Conservation (phyloP, 805 yeast species). For the Nakazawaea wickerhamii region DNA sequence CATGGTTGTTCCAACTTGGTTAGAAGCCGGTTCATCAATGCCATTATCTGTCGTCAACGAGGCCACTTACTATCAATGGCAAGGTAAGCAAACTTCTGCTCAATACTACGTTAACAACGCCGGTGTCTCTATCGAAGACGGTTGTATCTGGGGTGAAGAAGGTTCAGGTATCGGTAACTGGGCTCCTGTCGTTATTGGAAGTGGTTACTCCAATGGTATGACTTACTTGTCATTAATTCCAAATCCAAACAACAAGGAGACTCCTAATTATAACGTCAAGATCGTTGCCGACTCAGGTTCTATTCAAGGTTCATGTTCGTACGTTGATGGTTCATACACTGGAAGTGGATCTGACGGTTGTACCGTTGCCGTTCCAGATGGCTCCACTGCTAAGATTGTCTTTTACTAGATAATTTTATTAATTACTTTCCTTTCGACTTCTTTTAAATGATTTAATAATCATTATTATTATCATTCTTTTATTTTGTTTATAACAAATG, state of each 20-base stretch:
- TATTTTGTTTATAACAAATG: too few species aligned
- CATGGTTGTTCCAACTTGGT: constrained; percentile 92
- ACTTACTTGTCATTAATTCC: constrained; percentile 89
- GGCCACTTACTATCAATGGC: constrained; percentile 65
- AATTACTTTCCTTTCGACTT: neutral
- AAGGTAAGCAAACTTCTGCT: constrained; percentile 59
- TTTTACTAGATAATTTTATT: constrained; percentile 19
- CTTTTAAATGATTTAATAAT: neutral
- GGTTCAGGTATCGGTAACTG: constrained; percentile 72
- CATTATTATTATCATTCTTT: neutral
- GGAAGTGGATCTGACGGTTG: constrained; percentile 73
- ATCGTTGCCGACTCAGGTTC: constrained; percentile 32
- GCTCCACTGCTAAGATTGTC: constrained; percentile 28
- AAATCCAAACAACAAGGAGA: constrained; percentile 78
- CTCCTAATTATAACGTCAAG: constrained; percentile 53
- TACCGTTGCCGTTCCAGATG: constrained; percentile 48
- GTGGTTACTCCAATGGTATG: constrained; percentile 70
- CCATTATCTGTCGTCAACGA: constrained; percentile 79
- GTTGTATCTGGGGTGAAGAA: constrained; percentile 65
- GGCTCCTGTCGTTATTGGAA: constrained; percentile 96
- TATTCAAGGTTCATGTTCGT: constrained; percentile 35
- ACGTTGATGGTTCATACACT: constrained; percentile 36
- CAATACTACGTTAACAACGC: constrained; percentile 76
- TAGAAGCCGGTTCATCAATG: constrained; percentile 57
- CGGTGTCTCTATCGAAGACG: constrained; percentile 62